Evolutionary conservation across 176 grass and related monocot genomes (phyloP).

Genomic region (Alopecurus myosuroides): DNA sequence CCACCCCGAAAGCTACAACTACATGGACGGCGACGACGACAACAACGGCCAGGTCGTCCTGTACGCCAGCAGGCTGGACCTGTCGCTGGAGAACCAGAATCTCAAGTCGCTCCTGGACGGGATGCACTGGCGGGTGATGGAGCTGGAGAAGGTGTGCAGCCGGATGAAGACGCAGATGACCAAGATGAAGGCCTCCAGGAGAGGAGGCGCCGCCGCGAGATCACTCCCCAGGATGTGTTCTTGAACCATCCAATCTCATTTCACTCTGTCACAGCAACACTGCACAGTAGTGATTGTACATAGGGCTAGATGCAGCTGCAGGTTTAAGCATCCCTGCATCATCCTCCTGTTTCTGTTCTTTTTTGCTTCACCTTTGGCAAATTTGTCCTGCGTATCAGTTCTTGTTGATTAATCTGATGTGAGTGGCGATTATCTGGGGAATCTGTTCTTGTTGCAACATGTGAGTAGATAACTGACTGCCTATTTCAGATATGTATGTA

Average conservation of each 20-base stretch:
- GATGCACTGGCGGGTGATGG: constrained; percentile 86
- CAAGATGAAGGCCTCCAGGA: constrained; percentile 61
- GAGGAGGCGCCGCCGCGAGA: constrained; percentile 20
- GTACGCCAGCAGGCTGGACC: constrained; percentile 67
- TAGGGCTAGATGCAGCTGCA: constrained; percentile 20
- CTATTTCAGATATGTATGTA: not conserved
- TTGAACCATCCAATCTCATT: constrained; percentile 27
- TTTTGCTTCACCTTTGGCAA: constrained; percentile 17
- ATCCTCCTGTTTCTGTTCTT: not conserved
- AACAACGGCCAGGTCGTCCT: constrained; percentile 56
- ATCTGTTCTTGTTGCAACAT: not conserved
- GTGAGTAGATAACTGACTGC: not conserved
- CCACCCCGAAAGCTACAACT: not conserved
- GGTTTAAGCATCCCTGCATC: constrained; percentile 17
- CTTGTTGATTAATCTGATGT: constrained; percentile 7
- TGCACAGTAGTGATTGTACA: constrained; percentile 32
- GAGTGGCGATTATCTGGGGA: not conserved
- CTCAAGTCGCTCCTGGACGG: constrained; percentile 74
- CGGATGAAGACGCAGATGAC: constrained; percentile 85
- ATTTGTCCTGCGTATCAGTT: constrained; percentile 9
- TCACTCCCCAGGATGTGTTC: constrained; percentile 96
- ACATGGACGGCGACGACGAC: not conserved
- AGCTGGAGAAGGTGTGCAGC: constrained; percentile 83
- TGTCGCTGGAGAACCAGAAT: constrained; percentile 75
- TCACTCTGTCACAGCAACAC: not conserved